phyloP scores from a whole-genome alignment of 2,329 filamentous ascomycete genomes.

The Lecanicillium sp. region DNA sequence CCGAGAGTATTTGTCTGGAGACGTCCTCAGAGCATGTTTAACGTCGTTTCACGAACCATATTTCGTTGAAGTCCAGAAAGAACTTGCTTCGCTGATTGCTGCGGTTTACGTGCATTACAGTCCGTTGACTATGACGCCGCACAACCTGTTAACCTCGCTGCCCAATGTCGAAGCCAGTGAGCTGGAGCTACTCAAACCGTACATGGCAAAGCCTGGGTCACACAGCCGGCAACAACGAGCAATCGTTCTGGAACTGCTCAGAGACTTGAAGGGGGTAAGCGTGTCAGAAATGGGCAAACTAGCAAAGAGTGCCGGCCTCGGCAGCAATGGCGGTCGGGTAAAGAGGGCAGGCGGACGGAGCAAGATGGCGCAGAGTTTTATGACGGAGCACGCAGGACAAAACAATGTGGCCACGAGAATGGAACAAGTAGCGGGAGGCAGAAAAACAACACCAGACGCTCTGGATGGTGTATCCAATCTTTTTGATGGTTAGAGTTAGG shows the following conservation, averaged over 20 bases:
- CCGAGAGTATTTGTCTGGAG: constrained; percentile 81
- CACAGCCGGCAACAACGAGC: constrained; percentile 73
- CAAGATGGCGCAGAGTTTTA: constrained; percentile 61
- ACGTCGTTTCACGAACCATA: constrained; percentile 90
- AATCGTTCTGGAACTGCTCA: constrained; percentile 76
- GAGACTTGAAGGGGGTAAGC: constrained; percentile 81
- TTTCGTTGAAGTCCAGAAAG: constrained; percentile 93
- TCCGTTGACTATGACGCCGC: constrained; percentile 61
- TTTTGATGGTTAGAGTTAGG: constrained; percentile 32
- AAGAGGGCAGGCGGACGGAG: constrained; percentile 42
- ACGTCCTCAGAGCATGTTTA: constrained; percentile 85
- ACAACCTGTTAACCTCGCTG: constrained; percentile 69
- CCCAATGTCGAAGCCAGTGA: constrained; percentile 67
- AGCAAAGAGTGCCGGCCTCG: constrained; percentile 41
- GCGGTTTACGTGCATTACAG: constrained; percentile 75
- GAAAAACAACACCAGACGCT: constrained; percentile 41
- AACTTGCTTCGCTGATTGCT: constrained; percentile 82
- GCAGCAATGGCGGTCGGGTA: constrained; percentile 26
- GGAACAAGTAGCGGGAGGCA: constrained; percentile 22
- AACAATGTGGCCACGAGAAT: constrained; percentile 24
- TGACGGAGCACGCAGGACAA: constrained; percentile 44
- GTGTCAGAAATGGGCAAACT: constrained; percentile 92
- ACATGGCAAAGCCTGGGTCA: constrained; percentile 51
- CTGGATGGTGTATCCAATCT: constrained; percentile 51
- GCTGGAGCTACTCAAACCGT: constrained; percentile 58